Base-by-base conservation (phyloP, 805 yeast species). In the Zygotorulaspora danielsina region DNA sequence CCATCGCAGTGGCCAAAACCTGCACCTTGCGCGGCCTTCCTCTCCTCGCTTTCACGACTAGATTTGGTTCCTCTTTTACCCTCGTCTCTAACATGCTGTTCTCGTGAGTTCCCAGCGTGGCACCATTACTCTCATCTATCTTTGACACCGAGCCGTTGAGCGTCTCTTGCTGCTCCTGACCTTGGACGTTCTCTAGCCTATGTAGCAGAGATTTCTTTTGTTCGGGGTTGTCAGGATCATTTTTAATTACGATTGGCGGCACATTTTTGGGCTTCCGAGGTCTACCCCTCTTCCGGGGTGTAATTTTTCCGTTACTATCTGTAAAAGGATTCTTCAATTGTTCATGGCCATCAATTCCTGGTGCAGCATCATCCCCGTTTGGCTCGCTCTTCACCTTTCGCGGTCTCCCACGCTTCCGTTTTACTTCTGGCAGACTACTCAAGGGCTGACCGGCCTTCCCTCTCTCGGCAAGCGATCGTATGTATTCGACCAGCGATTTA, bases 401-500 rank as follows among this genome's bases (percentile, higher is more conserved):
- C n/a, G 18, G 19, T 19, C 18, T 19, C 4, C 26, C 26, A 13
- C 30, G 26, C 16, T 18, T 17, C 15, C 31, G 12, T 32, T 25
- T 21, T 27, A 12, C 31, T 15, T 5, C 31, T 12, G 18, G 12
- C 5, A 10, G 10, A 10, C 10, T 5, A 12, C 15, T 12, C 4
- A 11, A 11, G 11, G 16, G 9, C 4, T n/a, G 11, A 12, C 9
- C 8, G 5, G 8, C 17, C 13, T 20, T 22, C 10, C 7, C 10
- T 22, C 17, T 21, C 22, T 22, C 8, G 9, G 31, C 31, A 27
- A 27, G 18, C 12, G 16, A 11, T 15, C 16, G 28, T 16, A 31
- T 39, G 11, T 19, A 24, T 32, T 43, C 41, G 20, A 45, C 38
- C 7, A 39, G 22, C 3, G 45, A 36, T 25, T 41, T 45, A 19